Evolutionary conservation across 306 rosid species (phyloP).

Genomic region (Castanea crenata): DNA sequence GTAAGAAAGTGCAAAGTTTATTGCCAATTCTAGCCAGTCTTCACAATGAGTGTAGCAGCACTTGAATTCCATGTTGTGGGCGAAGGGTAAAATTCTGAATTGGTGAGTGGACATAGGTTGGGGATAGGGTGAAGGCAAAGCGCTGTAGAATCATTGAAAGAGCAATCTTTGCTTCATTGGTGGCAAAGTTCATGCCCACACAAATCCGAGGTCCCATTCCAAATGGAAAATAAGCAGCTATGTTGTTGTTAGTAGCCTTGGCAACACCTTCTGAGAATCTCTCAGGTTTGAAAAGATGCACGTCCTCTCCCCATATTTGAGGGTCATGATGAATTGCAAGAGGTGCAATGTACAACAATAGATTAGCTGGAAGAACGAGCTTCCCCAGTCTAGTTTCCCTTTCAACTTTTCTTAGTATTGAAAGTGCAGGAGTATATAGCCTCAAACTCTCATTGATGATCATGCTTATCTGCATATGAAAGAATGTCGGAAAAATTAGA

Average conservation of each 20-base stretch:
- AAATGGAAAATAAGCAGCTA: not conserved
- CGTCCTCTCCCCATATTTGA: too few species aligned
- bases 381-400: slow-evolving; percentile 17
- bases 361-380: slow-evolving; percentile 15
- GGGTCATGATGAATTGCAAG: too few species aligned
- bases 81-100: not conserved
- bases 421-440: slow-evolving; percentile 17
- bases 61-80: not conserved
- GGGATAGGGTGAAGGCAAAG: too few species aligned
- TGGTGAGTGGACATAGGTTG: not conserved
- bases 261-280: too few species aligned
- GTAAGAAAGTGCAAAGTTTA: too few species aligned
- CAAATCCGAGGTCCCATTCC: slow-evolving; percentile 27
- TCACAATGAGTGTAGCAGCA: not conserved
- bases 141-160: slow-evolving; percentile 26
- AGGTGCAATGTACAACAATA: not conserved
- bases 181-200: slow-evolving; percentile 23
- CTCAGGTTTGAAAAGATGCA: too few species aligned
- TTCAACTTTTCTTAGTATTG: not conserved
- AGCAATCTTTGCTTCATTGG: slow-evolving; percentile 18
- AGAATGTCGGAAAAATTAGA: too few species aligned
- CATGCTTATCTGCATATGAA: slow-evolving; percentile 24
- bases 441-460: slow-evolving; percentile 27
- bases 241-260: too few species aligned
- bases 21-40: not conserved